Evolutionary conservation across 768 basidiomycete genomes (phyloP), one percentile per base, ranked within the genome.

Genomic region (Russula griseocarnosa): DNA sequence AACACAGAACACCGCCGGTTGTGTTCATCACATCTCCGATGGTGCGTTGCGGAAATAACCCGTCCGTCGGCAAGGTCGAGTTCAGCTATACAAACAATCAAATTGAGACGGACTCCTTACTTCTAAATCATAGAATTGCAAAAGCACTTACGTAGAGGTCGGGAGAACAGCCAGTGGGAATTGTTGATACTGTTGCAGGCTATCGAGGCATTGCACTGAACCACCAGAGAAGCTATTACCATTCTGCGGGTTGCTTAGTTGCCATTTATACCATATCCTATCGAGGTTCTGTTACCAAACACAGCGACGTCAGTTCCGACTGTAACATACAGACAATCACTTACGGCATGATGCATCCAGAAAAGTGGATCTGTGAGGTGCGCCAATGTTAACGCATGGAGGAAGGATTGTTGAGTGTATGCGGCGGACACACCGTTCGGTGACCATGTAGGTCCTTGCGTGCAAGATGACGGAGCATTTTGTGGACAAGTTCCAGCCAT

Each of bases 191-290:
- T 58, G 38, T 1, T 66, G 61, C 0, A 61, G 13, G 55, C 67
- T 74, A 38, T 71, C 59, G 38, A 73, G 22, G 40, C 69, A 68
- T 55, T 75, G 68, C 13, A 73, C 69, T 10, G 73, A 70, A 8
- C 76, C 76, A 58, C 76, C 76, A 22, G 66, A 65, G 65, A 70
- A 77, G 32, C 71, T 70, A 51, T 65, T 57, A 54, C 59, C 65
- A 65, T 73, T 76, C 13, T 49, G 55, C 2, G 65, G 30, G 61
- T 73, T 50, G 13, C 57, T 58, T 52, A 62, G 62, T 55, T 77
- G 76, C 76, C 76, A 76, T 51, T 76, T 70, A 56, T 50, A 74
- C 76, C 76, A 77, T 14, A 76, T 58, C 62, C 74, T 75, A 66
- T 76, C 76, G 54, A 77, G 66, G 74, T 74, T 76, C 73, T 72